Evolutionary conservation across 2,329 filamentous ascomycete species (phyloP), one percentile per base, ranked within the genome.

Genomic region (Diaporthe destruens): DNA sequence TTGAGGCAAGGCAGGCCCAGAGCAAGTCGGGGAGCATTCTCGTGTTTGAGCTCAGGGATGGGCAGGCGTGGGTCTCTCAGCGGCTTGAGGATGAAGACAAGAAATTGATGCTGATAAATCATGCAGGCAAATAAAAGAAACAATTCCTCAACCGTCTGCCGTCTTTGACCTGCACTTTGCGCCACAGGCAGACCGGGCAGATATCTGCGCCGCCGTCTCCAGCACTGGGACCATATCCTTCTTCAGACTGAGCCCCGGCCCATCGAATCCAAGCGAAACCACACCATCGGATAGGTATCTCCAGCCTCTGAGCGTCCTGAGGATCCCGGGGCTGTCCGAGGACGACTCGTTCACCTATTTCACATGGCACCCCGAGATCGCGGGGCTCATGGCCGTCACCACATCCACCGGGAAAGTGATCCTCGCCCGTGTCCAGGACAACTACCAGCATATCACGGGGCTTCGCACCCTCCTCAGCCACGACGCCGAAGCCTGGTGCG

Each of bases 121-220:
- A 51, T 71, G 76, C 74, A 92, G 90, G 76, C 81, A 80, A 2
- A 84, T 87, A 71, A 78, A 92, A 6, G 89, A 94, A 78, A 91
- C 87, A 0, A 75, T 91, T 6, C 78, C 84, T 6, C 90, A 93
- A 29, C 88, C 90, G 5, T 94, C 91, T 68, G 95, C 94, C 7
- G 88, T 98, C 36, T 87, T 98, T 69, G 95, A 98, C 80, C 85
- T 98, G 39, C 94, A 95, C 77, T 98, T 98, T 80, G 90, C 92
- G 74, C 89, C 88, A 1, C 79, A 82, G 67, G 75, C 78, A 2
- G 80, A 85, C 69, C 77, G 77, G 9, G 83, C 81, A 65, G 85
- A 87, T 39, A 82, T 93, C 4, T 87, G 97, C 69, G 94, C 91
- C 12, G 90, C 92, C 3, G 94, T 94, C 11, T 94, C 93, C 1